Base-by-base conservation (phyloP, 345 rosid genomes). In the Limnanthes douglasii region DNA sequence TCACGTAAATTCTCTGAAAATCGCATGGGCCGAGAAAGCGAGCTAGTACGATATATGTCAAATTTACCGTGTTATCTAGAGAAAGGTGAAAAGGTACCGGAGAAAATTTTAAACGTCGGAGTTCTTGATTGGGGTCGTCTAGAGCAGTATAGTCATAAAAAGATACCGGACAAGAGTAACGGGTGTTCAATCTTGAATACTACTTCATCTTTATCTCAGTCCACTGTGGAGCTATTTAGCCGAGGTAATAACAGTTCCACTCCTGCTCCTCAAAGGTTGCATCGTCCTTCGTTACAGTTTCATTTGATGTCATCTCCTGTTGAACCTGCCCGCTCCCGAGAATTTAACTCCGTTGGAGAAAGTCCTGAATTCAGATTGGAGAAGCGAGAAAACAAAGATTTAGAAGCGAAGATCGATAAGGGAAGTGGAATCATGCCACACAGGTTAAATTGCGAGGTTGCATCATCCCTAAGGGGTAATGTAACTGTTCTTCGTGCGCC, bases 111-210 rank as follows among this genome's bases (percentile, higher is more conserved):
- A 51, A 84, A 68, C 23, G 66, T 90, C 43, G 98, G 98, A 57
- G 98, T 90, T 44, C 92, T 90, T 51, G 82, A 79, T 35, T 84
- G 95, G 98, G 58, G 72, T 4, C 84, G 75, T 28, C 72, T 90
- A 16, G 90, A 90, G 50, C 78, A 78, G 39, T 53, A 45, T 52
- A 56, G 49, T 57, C 72, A 72, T 40, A 68, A 60, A 34, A 72
- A 53, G 50, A 16, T 57, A 32, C 41, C 54, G 4, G 40, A 40
- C 5, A 62, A 61, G 50, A 51, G 11, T 64, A 54, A 60, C 12
- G 36, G 73, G 54, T 48, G 57, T 51, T 70, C 76, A 24, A 31
- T 55, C 10, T 72, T 75, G 11, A 64, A 65, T 35, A 34, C 66
- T 37, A 53, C 58, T 54, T 34, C 71, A 12, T 69, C 54, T 5